phyloP scores from a whole-genome alignment of 176 grass and related monocot species.

The Leersia perrieri region DNA sequence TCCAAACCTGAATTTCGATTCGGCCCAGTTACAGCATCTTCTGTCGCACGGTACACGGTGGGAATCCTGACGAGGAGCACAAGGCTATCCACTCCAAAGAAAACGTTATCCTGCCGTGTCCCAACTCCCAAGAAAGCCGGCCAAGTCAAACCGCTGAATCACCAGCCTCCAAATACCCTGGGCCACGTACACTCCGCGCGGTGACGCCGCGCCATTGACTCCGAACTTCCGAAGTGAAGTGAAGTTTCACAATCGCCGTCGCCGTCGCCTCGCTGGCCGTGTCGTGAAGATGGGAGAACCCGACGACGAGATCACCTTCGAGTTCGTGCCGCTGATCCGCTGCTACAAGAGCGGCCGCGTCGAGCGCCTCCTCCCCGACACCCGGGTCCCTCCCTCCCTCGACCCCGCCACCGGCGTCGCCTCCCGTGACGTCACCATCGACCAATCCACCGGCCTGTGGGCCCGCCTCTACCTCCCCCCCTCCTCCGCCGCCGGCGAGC shows the following conservation, averaged over 20 bases:
- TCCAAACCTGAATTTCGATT: neutral
- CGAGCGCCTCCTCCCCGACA: constrained; percentile 29
- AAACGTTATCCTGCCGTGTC: neutral
- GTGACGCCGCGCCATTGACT: neutral
- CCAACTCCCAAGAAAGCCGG: no score
- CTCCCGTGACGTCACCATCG: constrained; percentile 48
- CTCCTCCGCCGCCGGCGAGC: neutral
- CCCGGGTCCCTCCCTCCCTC: constrained; percentile 34
- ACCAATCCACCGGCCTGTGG: constrained; percentile 38
- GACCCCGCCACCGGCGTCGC: constrained; percentile 46
- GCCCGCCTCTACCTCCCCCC: constrained; percentile 59
- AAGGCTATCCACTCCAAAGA: neutral
- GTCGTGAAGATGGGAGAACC: constrained; percentile 39
- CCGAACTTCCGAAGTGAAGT: no score
- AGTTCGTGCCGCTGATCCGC: constrained; percentile 53
- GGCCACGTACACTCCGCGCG: neutral
- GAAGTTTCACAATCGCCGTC: no score
- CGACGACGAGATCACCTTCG: constrained; percentile 48
- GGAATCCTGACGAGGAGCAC: neutral
- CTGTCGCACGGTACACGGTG: neutral
- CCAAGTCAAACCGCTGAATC: neutral
- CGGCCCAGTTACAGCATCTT: neutral
- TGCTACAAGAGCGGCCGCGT: constrained; percentile 51
- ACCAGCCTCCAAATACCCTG: neutral
- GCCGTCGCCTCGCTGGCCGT: no score